Percentiles rank a stretch among this genome's conserved stretches.
phyloP scores from a whole-genome alignment of 805 yeast genomes.

The Monosporozyma unispora region DNA sequence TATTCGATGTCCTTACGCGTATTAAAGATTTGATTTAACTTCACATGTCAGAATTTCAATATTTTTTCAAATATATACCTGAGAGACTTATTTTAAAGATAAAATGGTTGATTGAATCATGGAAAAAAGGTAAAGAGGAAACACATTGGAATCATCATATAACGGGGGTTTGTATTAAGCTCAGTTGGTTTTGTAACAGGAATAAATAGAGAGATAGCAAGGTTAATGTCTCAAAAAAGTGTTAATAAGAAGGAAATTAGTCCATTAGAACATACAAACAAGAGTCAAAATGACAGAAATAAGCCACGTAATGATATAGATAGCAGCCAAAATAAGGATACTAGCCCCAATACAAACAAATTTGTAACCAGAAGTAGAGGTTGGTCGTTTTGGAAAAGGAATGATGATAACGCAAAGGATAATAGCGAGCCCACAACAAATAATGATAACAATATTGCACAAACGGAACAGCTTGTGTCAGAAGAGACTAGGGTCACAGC shows the following conservation, averaged over 20 bases:
- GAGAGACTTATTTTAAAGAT: neutral
- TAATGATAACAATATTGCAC: neutral
- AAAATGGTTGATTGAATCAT: neutral
- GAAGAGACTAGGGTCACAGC: neutral
- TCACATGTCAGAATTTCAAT: neutral
- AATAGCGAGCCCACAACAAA: neutral
- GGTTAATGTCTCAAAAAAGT: too few species aligned
- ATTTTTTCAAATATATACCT: neutral
- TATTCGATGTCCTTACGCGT: neutral
- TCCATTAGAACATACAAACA: neutral
- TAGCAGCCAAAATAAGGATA: neutral
- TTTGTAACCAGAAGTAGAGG: conserved; percentile 5
- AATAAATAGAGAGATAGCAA: too few species aligned
- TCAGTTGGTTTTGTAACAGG: too few species aligned
- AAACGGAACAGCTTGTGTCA: neutral
- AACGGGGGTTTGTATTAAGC: too few species aligned
- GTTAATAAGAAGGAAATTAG: neutral
- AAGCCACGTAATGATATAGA: neutral
- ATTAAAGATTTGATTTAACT: neutral
- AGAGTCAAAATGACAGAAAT: neutral
- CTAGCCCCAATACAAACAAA: neutral
- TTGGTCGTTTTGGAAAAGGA: conserved; percentile 20
- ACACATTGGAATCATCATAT: too few species aligned
- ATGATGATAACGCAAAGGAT: neutral
- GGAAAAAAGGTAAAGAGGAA: neutral